These are phyloP conservation scores for Botryotinia convoluta DNA, from an alignment of 2,329 filamentous ascomycete genomes.

Conservation along the genomic window DNA sequence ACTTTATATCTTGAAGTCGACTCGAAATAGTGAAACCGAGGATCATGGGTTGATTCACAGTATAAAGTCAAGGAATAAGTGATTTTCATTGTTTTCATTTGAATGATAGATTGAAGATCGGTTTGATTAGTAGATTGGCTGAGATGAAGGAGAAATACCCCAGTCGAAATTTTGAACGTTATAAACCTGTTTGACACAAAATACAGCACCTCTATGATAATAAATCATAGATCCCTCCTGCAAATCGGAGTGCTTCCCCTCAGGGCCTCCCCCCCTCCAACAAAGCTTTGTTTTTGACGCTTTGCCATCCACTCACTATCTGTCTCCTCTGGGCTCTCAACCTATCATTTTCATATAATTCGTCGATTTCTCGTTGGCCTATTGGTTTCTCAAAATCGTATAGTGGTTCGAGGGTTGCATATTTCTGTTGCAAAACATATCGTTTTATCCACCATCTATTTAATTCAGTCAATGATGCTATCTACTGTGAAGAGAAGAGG, in stretches of 20 bases:
- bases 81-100: not conserved
- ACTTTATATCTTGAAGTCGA: not conserved
- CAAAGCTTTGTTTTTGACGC: not conserved
- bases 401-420: not conserved
- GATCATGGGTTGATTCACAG: not conserved
- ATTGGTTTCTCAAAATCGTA: conserved; percentile 4
- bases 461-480: not conserved
- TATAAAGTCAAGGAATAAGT: too few relatives aligned
- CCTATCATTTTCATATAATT: not conserved
- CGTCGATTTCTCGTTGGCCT: not conserved
- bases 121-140: too few relatives aligned
- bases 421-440: not conserved
- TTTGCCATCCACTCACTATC: not conserved
- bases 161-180: not conserved
- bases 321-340: not conserved
- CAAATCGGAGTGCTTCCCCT: not conserved
- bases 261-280: too few relatives aligned
- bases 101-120: not conserved
- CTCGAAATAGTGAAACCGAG: not conserved
- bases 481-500: not conserved
- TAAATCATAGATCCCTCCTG: not conserved
- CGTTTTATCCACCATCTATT: conserved; percentile 17
- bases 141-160: not conserved
- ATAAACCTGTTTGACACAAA: not conserved
- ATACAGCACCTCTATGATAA: not conserved